Evolutionary conservation across 2,329 filamentous ascomycete species (phyloP), one percentile per base, ranked within the genome.

Genomic region (Pseudogymnoascus sp.): DNA sequence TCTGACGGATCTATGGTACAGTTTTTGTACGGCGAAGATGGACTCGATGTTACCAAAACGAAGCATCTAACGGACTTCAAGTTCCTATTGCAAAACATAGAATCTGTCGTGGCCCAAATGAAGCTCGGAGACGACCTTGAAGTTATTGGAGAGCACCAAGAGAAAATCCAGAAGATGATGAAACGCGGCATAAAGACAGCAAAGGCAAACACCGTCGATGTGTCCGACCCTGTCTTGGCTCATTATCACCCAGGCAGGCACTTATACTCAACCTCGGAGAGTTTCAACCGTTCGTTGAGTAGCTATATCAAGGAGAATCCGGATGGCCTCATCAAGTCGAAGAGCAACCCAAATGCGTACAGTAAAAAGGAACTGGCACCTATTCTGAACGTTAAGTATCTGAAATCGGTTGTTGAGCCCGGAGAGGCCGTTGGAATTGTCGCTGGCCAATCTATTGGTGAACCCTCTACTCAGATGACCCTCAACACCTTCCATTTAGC

Each of bases 401-500:
- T 98, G 69, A 89, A 89, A 70, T 96, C 93, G 1, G 83, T 97
- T 7, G 90, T 97, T 23, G 93, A 99, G 71, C 92, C 95, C 28
- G 95, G 95, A 54, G 96, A 99, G 79, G 93, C 95, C 25, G 93
- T 99, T 25, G 95, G 95, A 69, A 96, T 99, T 67, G 91, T 99
- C 65, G 96, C 96, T 61, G 93, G 93, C 8, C 95, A 99, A 77
- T 98, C 93, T 34, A 88, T 99, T 45, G 95, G 95, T 74, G 96
- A 99, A 74, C 95, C 96, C 7, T 97, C 93, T 2, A 99, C 95
- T 10, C 95, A 99, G 76, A 99, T 99, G 96, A 99, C 96, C 6
- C 80, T 99, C 63, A 99, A 99, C 79, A 99, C 96, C 28, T 99
- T 99, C 85, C 95, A 99, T 84, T 90, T 99, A 85, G 95, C 95